phyloP scores from a whole-genome alignment of 78 protist species.

The Creolimax fragrantissima region DNA sequence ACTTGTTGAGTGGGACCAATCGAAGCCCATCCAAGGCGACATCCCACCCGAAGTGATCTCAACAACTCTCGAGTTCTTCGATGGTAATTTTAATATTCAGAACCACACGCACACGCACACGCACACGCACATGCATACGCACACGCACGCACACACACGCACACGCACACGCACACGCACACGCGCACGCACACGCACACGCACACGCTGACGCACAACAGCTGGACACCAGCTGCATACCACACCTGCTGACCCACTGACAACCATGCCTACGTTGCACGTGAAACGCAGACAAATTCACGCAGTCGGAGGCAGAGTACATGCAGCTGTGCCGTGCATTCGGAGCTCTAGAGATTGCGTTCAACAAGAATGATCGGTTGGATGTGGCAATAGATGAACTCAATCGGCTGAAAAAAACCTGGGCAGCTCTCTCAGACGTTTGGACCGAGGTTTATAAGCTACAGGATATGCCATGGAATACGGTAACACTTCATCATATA shows the following conservation, averaged over 20 bases:
- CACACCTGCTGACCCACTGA: too few species aligned
- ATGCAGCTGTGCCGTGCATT: background rate
- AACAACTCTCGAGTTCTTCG: slow-evolving; percentile 29
- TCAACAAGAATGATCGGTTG: background rate
- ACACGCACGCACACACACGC: background rate
- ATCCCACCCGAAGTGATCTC: slow-evolving; percentile 41
- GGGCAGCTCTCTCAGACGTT: slow-evolving; percentile 49
- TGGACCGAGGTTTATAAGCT: slow-evolving; percentile 55
- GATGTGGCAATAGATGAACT: slow-evolving; percentile 58
- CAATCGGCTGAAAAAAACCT: slow-evolving; percentile 60
- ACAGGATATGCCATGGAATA: slow-evolving; percentile 71
- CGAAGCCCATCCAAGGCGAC: slow-evolving; percentile 66
- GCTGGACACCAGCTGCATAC: too few species aligned
- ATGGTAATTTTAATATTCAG: slow-evolving; percentile 16
- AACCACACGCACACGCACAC: background rate
- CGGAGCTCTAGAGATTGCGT: background rate
- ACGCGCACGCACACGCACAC: background rate
- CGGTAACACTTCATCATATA: too few species aligned
- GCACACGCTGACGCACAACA: background rate
- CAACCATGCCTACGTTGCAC: too few species aligned
- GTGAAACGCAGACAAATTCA: background rate
- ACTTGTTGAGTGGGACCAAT: slow-evolving; percentile 6
- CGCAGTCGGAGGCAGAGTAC: background rate
- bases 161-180: background rate
- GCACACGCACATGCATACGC: background rate